Evolutionary conservation across 768 basidiomycete species (phyloP), one percentile per base, ranked within the genome.

Genomic region (Termitomyces sp.): DNA sequence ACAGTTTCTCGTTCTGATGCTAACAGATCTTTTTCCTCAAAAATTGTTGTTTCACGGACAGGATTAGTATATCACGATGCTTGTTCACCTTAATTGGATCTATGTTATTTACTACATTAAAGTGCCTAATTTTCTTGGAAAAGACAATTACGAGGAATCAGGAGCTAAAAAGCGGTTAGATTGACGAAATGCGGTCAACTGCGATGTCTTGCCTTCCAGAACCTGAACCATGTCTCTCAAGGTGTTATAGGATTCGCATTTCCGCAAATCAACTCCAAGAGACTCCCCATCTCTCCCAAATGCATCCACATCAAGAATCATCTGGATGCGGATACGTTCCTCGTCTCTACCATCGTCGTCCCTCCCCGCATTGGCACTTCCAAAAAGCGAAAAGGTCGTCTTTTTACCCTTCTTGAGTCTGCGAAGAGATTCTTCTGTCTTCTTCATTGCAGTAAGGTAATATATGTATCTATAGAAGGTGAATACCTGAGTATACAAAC

Each of bases 391-490:
- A 70, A 93, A 90, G 0, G 86, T 78, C 0, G 77, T 62, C 63
- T 88, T 92, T 66, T 91, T 93, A 44, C 90, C 89, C 70, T 91
- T 96, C 68, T 95, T 94, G 64, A 96, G 79, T 37, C 91, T 82
- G 39, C 88, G 80, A 26, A 98, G 75, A 12, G 92, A 89, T 67
- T 95, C 94, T 62, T 98, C 94, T 8, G 93, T 93, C 77, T 96
- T 96, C 71, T 87, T 91, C 82, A 95, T 93, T 0, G 85, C 83
- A 10, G 85, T 79, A 24, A 98, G 78, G 67, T 92, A 89, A 56
- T 82, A 80, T 13, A 88, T 84, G 70, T 96, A 97, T 66, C 93
- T 93, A 56, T 26, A 53, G 33, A 30, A 56, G 22, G 50, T 57
- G 33, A 48, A 22, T 43, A 4, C 36, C 27, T 40, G 50, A 37